Base-by-base conservation (phyloP, 306 rosid genomes). In the Dicorynia guianensis region DNA sequence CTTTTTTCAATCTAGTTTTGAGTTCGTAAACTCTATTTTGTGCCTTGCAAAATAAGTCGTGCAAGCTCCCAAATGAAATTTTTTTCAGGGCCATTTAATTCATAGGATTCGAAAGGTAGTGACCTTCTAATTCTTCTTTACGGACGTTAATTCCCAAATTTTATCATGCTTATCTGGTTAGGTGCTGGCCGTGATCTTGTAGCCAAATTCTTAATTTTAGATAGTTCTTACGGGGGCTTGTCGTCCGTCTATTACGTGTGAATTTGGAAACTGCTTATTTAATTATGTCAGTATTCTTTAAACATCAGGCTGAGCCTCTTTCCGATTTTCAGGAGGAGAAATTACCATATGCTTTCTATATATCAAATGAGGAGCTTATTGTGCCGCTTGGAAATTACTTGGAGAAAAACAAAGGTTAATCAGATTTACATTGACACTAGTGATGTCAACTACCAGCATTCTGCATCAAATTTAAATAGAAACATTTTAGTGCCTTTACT, bases 331-430 rank as follows among this genome's bases (percentile, higher is more conserved):
- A 95, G 99, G 99, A 92, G 84, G 97, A 95, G 88, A 92, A 84
- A 86, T 76, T 95, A 18, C 99, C 97, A 0, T 95, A 95, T 85
- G 76, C 92, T 74, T 95, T 95, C 82, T 95, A 89, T 44, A 76
- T 95, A 63, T 87, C 89, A 30, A 85, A 95, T 4, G 89, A 90
- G 85, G 99, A 95, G 76, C 97, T 95, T 60, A 64, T 82, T 44
- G 92, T 86, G 68, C 82, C 88, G 1, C 96, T 92, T 76, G 97
- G 87, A 63, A 69, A 80, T 14, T 95, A 95, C 85, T 87, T 91
- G 75, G 93, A 89, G 83, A 92, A 90, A 79, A 84, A 92, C 68
- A 92, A 89, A 86, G 91, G 97, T 80, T 72, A 48, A 84, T 87
- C 65, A 44, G 30, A 68, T 38, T 54, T 55, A 35, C 44, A 52